Conservation (phyloP, 352 stramenopile genomes). For the Pythium plurisporium region DNA sequence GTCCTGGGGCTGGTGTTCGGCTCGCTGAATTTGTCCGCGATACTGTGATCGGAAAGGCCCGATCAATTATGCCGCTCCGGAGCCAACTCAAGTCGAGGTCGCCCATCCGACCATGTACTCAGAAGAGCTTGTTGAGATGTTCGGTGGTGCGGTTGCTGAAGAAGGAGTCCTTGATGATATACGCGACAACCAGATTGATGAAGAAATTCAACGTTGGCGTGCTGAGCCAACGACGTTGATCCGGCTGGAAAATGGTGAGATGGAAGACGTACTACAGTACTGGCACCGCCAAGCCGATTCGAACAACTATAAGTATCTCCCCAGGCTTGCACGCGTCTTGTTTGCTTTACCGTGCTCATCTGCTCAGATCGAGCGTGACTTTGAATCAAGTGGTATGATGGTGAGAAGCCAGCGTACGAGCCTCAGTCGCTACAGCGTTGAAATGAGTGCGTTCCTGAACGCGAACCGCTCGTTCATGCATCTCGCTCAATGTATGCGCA, state of each 20-base stretch:
- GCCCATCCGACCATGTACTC: neutral
- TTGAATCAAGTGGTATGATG: neutral
- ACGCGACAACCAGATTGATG: conserved; percentile 1
- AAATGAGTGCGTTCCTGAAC: conserved; percentile 7
- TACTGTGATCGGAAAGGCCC: neutral
- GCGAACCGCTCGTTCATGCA: neutral
- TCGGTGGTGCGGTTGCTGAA: neutral
- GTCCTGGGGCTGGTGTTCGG: neutral
- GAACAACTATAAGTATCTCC: conserved; percentile 1
- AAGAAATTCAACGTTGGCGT: neutral
- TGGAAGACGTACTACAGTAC: neutral
- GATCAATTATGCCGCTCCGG: neutral
- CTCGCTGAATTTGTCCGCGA: neutral
- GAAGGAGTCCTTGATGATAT: neutral
- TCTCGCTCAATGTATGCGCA: neutral
- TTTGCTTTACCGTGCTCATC: conserved; percentile 4
- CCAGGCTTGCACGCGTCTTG: neutral
- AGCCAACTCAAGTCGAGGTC: no score
- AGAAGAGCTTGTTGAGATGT: neutral
- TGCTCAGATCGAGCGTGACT: conserved; percentile 10
- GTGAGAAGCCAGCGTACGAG: neutral
- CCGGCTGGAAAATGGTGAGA: neutral
- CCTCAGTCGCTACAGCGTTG: neutral
- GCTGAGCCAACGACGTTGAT: neutral
- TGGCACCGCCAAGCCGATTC: neutral